Percentiles rank a stretch among this genome's conserved stretches.
phyloP scores from a whole-genome alignment of 73 alveolate species.

The Diophrys sp. region DNA sequence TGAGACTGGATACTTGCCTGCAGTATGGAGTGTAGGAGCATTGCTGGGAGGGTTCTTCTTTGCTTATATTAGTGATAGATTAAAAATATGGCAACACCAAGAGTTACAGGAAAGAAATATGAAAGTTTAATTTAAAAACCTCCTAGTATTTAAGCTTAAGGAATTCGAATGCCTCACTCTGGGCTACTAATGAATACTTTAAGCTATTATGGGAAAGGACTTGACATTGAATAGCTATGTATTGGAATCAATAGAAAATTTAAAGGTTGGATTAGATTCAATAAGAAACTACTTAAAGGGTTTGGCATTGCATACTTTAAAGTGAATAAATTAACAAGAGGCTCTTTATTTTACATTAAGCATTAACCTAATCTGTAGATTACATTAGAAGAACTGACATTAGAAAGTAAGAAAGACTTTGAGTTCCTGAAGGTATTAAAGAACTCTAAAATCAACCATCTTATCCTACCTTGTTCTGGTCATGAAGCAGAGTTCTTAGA shows the following conservation, averaged over 20 bases:
- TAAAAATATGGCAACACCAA: no score
- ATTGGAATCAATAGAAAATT: background rate
- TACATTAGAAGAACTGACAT: background rate
- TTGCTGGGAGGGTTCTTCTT: no score
- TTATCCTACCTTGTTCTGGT: background rate
- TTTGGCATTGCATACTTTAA: background rate
- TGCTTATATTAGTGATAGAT: no score
- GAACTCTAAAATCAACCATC: background rate
- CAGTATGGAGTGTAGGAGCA: no score
- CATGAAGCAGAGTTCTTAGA: background rate
- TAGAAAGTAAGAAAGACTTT: no score
- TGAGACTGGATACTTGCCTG: no score
- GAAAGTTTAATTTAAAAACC: no score
- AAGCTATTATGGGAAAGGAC: background rate
- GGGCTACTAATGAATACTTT: background rate
- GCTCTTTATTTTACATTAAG: background rate
- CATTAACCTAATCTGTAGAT: background rate
- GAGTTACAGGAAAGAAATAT: no score
- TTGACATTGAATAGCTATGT: background rate
- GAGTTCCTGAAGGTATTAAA: background rate
- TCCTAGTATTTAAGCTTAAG: background rate
- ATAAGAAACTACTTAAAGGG: background rate
- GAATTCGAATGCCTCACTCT: conserved; percentile 2
- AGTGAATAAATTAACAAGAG: background rate
- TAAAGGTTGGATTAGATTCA: background rate